Conservation (phyloP, 495 filamentous ascomycete species). For the Pyrenopolyporus hunteri region DNA sequence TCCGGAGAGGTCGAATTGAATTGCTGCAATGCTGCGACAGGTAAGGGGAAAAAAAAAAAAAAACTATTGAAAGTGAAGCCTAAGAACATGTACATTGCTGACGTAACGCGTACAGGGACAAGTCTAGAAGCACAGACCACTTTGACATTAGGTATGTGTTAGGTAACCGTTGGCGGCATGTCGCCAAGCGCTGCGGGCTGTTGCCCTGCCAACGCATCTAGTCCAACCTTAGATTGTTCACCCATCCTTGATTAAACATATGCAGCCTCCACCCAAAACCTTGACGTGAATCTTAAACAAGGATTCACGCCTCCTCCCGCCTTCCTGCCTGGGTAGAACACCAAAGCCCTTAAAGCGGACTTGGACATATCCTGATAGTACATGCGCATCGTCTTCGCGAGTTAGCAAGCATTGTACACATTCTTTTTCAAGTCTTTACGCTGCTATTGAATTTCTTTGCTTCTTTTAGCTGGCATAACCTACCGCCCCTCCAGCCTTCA, state of each 20-base stretch:
- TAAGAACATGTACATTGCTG: not conserved
- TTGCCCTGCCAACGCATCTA: conserved; percentile 17
- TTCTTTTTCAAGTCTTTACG: conserved; percentile 20
- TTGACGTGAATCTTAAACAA: not conserved
- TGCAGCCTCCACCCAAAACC: conserved; percentile 2
- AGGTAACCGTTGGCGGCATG: too few relatives aligned
- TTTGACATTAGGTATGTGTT: not conserved
- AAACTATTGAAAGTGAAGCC: not conserved
- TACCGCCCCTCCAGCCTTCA: not conserved
- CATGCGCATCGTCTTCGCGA: not conserved
- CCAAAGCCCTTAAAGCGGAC: too few relatives aligned
- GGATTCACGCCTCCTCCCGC: not conserved
- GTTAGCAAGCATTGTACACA: conserved; percentile 10
- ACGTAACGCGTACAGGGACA: not conserved
- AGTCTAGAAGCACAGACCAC: not conserved
- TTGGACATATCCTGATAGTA: not conserved
- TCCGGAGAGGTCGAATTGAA: not conserved
- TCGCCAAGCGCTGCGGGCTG: too few relatives aligned
- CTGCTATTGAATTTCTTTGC: conserved; percentile 39
- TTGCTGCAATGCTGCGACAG: not conserved
- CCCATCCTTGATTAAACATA: too few relatives aligned
- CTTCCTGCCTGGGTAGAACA: too few relatives aligned
- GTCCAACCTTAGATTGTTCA: not conserved
- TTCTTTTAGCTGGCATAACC: conserved; percentile 2
- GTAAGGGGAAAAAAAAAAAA: not conserved